Evolutionary conservation across 345 rosid species (phyloP).

Genomic region (Dovyalis caffra): DNA sequence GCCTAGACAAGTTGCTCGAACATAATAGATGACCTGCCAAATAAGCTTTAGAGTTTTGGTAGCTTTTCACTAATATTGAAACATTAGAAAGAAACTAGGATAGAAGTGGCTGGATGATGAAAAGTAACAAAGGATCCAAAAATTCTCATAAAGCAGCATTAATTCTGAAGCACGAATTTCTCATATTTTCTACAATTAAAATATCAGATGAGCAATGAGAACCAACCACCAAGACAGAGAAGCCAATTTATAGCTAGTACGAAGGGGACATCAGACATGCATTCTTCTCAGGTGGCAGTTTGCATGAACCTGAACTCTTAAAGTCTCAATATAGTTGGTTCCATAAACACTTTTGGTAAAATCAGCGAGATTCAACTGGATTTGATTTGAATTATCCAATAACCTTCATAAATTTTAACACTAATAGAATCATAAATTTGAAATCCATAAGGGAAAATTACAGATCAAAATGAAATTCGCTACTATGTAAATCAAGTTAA

Average conservation of each 20-base stretch:
- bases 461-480: too few relatives aligned
- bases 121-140: neutral
- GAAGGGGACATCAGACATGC: slow-evolving; percentile 42
- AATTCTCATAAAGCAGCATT: neutral
- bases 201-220: neutral
- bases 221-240: neutral
- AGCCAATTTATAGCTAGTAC: neutral
- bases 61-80: neutral
- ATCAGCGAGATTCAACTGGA: slow-evolving; percentile 87
- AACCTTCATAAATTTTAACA: too few relatives aligned
- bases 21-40: neutral
- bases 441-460: too few relatives aligned
- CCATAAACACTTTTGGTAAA: slow-evolving; percentile 93
- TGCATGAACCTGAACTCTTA: slow-evolving; percentile 95
- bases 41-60: neutral
- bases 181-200: slow-evolving; percentile 55
- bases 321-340: slow-evolving; percentile 90
- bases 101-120: neutral
- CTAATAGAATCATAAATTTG: too few relatives aligned
- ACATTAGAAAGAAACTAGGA: neutral
- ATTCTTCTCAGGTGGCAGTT: slow-evolving; percentile 87
- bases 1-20: neutral
- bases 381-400: too few relatives aligned
- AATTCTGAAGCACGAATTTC: neutral
- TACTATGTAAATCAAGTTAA: too few relatives aligned